Conservation (phyloP, 2,329 filamentous ascomycete species). For the Pezicula rhizophila region DNA sequence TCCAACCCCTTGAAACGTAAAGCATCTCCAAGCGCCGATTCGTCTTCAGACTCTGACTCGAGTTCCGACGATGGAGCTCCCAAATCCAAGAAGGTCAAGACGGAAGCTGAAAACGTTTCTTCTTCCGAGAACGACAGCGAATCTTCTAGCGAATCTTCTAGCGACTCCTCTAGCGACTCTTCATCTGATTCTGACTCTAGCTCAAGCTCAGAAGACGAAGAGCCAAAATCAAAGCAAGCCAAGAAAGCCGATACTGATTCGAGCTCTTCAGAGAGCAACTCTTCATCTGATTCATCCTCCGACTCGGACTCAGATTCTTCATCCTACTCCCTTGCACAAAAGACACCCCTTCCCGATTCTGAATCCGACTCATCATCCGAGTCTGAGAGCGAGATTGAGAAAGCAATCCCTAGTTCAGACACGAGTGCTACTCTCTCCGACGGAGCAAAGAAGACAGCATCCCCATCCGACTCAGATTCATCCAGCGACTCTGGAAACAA, state of each 20-base stretch:
- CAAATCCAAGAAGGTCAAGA: slow-evolving; percentile 47
- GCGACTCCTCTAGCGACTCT: slow-evolving; percentile 4
- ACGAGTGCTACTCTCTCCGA: slow-evolving; percentile 28
- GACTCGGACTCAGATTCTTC: slow-evolving; percentile 21
- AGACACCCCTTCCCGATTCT: slow-evolving; percentile 22
- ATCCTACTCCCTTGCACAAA: slow-evolving; percentile 21
- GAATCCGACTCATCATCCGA: slow-evolving; percentile 29
- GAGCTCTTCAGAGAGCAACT: slow-evolving; percentile 19
- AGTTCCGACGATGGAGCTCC: slow-evolving; percentile 41
- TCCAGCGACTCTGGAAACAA: slow-evolving; percentile 18
- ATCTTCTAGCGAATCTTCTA: not conserved
- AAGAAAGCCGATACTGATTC: slow-evolving; percentile 42
- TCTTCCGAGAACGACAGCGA: slow-evolving; percentile 15
- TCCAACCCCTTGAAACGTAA: slow-evolving; percentile 49
- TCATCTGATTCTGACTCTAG: slow-evolving; percentile 26
- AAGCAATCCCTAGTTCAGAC: slow-evolving; percentile 31
- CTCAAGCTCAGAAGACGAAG: slow-evolving; percentile 32
- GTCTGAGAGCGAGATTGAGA: slow-evolving; percentile 36
- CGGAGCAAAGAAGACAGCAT: slow-evolving; percentile 17
- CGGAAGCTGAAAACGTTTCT: slow-evolving; percentile 22
- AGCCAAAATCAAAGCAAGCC: slow-evolving; percentile 27
- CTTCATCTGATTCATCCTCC: slow-evolving; percentile 26
- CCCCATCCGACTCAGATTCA: slow-evolving; percentile 17
- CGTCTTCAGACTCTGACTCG: slow-evolving; percentile 34
- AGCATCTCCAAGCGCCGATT: slow-evolving; percentile 37